Conservation (phyloP, 805 yeast genomes). For the Kodamaea restingae region DNA sequence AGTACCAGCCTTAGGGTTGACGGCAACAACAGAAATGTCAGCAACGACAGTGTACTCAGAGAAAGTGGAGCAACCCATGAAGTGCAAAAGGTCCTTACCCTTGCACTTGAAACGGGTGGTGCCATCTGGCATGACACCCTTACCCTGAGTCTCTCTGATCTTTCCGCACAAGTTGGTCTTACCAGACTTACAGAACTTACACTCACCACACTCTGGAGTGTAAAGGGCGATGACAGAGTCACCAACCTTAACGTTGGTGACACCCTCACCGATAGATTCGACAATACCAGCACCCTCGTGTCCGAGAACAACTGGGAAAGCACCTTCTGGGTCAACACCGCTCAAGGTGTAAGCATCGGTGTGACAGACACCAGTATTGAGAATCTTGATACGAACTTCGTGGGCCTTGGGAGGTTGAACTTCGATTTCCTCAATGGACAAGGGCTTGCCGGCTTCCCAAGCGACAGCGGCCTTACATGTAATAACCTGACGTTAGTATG, state of each 20-base stretch:
- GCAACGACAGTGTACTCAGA: conserved; percentile 97
- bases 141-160: conserved; percentile 96
- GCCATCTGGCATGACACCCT: conserved; percentile 98
- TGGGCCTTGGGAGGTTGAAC: conserved; percentile 95
- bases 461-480: conserved; percentile 96
- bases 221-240: conserved; percentile 91
- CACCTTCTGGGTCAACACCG: conserved; percentile 95
- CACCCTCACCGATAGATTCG: conserved; percentile 93
- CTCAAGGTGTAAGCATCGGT: conserved; percentile 96
- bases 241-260: conserved; percentile 83
- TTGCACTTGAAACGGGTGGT: conserved; percentile 83
- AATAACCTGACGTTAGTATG: conserved; percentile 46
- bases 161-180: conserved; percentile 96
- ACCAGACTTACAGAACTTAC: conserved; percentile 92
- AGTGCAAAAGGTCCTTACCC: conserved; percentile 83
- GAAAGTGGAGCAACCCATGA: conserved; percentile 98
- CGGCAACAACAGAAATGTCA: conserved; percentile 93
- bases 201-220: conserved; percentile 94
- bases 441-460: conserved; percentile 88
- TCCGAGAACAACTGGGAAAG: conserved; percentile 88
- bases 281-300: conserved; percentile 99
- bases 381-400: conserved; percentile 89
- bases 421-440: conserved; percentile 79
- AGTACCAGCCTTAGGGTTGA: conserved; percentile 75
- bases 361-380: conserved; percentile 94